Percentiles rank a stretch among this genome's conserved stretches.
Conservation (phyloP, 2,329 filamentous ascomycete genomes). For the Colletotrichum paranaense region DNA sequence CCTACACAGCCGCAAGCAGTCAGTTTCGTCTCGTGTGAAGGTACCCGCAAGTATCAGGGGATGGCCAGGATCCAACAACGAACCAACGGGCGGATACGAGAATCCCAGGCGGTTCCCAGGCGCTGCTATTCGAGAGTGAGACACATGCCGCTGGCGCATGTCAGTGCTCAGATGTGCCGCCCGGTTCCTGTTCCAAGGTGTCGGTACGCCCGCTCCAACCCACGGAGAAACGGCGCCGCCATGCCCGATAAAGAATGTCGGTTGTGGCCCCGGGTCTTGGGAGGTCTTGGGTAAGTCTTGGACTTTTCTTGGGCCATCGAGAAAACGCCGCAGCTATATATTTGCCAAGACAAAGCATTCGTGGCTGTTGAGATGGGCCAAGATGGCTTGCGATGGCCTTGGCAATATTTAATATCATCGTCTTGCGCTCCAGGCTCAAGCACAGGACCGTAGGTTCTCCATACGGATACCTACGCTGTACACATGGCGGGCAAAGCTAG, state of each 20-base stretch:
- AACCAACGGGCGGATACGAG: too few relatives aligned
- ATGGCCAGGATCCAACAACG: background rate
- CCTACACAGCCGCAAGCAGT: background rate
- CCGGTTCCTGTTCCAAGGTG: slow-evolving; percentile 13
- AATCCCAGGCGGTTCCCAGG: background rate
- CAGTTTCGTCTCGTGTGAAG: background rate
- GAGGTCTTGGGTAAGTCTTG: background rate
- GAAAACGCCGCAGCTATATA: slow-evolving; percentile 13
- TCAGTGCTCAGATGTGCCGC: background rate
- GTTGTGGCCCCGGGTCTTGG: background rate
- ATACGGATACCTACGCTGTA: background rate
- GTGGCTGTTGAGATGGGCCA: background rate
- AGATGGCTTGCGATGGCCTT: background rate
- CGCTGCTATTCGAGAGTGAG: background rate
- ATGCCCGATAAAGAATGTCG: background rate
- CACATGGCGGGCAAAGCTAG: background rate
- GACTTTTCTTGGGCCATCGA: background rate
- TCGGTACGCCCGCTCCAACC: slow-evolving; percentile 18
- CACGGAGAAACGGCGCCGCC: background rate
- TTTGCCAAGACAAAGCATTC: slow-evolving; percentile 1
- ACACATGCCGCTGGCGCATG: background rate
- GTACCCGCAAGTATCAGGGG: background rate
- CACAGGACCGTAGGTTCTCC: too few relatives aligned
- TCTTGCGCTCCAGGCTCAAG: background rate
- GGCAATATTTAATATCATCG: slow-evolving; percentile 8